Conservation (phyloP, 2,329 filamentous ascomycete genomes). For the Aureobasidium sp. region DNA sequence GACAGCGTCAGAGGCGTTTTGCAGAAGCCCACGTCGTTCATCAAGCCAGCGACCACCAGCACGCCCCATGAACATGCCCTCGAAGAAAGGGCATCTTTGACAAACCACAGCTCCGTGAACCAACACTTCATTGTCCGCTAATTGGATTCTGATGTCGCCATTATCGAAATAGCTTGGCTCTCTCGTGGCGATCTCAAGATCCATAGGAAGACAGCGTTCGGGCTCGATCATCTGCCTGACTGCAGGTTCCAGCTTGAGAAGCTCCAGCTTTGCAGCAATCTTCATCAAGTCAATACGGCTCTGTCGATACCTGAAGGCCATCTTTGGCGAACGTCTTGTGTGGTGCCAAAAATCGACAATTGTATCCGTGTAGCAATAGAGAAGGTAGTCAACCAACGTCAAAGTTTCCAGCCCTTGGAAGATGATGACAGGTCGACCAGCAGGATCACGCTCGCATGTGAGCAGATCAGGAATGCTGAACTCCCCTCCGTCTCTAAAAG, state of each 20-base stretch:
- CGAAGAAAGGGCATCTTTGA: conserved; percentile 84
- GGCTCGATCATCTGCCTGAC: conserved; percentile 67
- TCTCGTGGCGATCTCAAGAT: conserved; percentile 63
- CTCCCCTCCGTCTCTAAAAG: conserved; percentile 40
- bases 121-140: conserved; percentile 61
- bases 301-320: conserved; percentile 69
- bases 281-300: conserved; percentile 83
- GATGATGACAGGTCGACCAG: conserved; percentile 52
- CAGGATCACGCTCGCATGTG: conserved; percentile 45
- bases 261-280: conserved; percentile 62
- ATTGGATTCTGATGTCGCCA: conserved; percentile 70
- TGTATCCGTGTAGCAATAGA: conserved; percentile 75
- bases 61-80: conserved; percentile 81
- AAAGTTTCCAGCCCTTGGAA: conserved; percentile 69
- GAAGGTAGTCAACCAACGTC: conserved; percentile 68
- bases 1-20: conserved; percentile 46
- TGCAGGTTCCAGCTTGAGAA: conserved; percentile 67
- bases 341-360: conserved; percentile 84
- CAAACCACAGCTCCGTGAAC: conserved; percentile 76
- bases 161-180: conserved; percentile 68
- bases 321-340: conserved; percentile 55
- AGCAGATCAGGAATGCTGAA: conserved; percentile 56
- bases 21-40: conserved; percentile 50
- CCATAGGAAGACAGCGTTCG: conserved; percentile 55
- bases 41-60: conserved; percentile 79